phyloP scores from a whole-genome alignment of 169 alveolate species.

The Cryptosporidium sp. region DNA sequence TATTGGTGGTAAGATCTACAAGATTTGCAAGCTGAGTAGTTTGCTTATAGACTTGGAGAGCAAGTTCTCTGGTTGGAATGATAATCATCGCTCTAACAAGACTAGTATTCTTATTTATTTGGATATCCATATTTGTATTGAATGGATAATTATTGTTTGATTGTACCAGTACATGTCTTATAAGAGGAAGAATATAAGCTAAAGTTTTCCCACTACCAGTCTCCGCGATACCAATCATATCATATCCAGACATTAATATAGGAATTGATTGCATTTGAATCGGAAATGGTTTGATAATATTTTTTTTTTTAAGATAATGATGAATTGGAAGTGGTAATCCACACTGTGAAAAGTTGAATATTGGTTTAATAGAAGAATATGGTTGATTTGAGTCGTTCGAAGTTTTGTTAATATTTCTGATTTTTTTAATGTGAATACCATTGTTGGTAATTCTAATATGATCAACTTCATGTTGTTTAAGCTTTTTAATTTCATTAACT shows the following conservation, averaged over 20 bases:
- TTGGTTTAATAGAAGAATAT: conserved; percentile 87
- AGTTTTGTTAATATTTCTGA: conserved; percentile 85
- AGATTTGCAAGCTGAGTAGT: conserved; percentile 75
- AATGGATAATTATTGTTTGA: conserved; percentile 75
- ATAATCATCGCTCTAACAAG: conserved; percentile 79
- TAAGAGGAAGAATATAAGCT: conserved; percentile 96
- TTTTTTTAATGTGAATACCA: conserved; percentile 86
- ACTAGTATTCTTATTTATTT: background rate
- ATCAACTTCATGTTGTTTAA: conserved; percentile 91
- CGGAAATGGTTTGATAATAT: conserved; percentile 94
- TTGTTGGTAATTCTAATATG: conserved; percentile 89
- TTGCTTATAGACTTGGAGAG: conserved; percentile 85
- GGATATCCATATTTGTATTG: background rate
- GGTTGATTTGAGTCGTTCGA: conserved; percentile 87
- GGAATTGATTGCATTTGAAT: conserved; percentile 97
- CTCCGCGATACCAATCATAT: conserved; percentile 98
- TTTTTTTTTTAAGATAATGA: conserved; percentile 89
- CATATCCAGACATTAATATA: conserved; percentile 94
- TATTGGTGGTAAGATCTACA: conserved; percentile 32
- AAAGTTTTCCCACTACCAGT: conserved; percentile 99
- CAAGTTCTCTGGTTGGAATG: conserved; percentile 90
- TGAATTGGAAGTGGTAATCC: conserved; percentile 95
- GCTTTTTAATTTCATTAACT: conserved; percentile 85
- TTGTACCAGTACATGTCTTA: conserved; percentile 93
- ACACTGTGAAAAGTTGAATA: conserved; percentile 95